Percentiles rank a stretch among this genome's conserved stretches.
Conservation (phyloP, 208 protist species). For the Acanthamoeba culbertsoni region DNA sequence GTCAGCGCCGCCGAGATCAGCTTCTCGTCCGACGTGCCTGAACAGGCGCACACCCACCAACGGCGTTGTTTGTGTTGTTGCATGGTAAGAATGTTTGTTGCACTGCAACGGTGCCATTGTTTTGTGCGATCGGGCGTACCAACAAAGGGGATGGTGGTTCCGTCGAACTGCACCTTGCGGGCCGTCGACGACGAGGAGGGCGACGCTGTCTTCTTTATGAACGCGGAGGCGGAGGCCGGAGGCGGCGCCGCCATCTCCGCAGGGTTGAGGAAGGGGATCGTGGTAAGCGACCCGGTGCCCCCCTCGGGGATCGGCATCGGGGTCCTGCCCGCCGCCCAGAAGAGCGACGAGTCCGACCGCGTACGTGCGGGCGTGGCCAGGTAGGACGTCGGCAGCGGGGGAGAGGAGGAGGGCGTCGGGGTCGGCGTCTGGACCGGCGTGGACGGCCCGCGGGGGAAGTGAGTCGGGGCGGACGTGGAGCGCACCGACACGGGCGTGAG, state of each 20-base stretch:
- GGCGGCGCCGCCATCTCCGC: neutral
- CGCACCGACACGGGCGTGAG: neutral
- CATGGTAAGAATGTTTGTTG: neutral
- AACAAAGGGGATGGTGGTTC: neutral
- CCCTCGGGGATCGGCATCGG: neutral
- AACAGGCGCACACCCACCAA: neutral
- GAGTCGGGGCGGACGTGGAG: constrained; percentile 3
- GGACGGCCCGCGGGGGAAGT: constrained; percentile 38
- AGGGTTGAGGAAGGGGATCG: neutral
- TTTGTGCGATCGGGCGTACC: neutral
- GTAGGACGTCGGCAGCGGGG: neutral
- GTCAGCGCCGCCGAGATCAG: constrained; percentile 34
- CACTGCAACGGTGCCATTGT: neutral
- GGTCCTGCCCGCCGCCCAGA: neutral
- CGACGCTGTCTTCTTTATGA: neutral
- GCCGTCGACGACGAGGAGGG: neutral
- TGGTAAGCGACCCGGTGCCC: neutral
- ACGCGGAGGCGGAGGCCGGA: neutral
- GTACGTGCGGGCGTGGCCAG: constrained; percentile 1
- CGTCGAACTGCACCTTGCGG: constrained; percentile 10
- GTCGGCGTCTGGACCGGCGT: constrained; percentile 25
- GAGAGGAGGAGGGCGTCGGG: constrained; percentile 29
- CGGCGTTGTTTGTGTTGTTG: neutral
- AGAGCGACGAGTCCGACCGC: neutral
- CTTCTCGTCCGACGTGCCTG: neutral